These are phyloP conservation scores for Trichoderma hamatum DNA, from an alignment of 2,329 filamentous ascomycete genomes.

Conservation along the genomic window DNA sequence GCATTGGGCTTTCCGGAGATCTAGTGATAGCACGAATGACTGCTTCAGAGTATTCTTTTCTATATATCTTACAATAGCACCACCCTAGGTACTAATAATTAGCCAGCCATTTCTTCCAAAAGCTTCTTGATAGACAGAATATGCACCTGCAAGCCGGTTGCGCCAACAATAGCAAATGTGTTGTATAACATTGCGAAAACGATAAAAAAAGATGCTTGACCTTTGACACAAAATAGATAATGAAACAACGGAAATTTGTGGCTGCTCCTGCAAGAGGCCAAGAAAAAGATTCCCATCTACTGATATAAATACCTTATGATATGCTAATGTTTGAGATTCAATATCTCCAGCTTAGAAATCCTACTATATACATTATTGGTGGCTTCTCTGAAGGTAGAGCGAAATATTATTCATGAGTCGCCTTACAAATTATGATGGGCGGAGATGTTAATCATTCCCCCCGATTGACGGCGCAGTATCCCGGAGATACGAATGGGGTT, in stretches of 20 bases:
- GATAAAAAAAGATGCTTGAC: no score
- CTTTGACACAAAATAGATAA: no score
- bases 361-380: not conserved
- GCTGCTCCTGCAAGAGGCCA: not conserved
- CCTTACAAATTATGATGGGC: not conserved
- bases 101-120: no score
- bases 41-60: not conserved
- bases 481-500: no score
- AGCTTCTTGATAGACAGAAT: no score
- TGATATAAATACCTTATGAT: not conserved
- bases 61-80: not conserved
- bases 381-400: not conserved
- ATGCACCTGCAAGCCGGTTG: not conserved
- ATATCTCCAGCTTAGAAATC: not conserved
- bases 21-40: not conserved
- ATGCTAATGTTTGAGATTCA: not conserved
- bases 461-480: no score
- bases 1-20: not conserved
- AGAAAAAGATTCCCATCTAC: not conserved
- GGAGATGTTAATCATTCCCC: not conserved
- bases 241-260: not conserved
- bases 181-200: not conserved
- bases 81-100: not conserved
- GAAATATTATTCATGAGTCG: not conserved
- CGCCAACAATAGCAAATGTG: not conserved